Evolutionary conservation across 2,329 filamentous ascomycete genomes (phyloP).

Genomic region (Fusarium sp.): DNA sequence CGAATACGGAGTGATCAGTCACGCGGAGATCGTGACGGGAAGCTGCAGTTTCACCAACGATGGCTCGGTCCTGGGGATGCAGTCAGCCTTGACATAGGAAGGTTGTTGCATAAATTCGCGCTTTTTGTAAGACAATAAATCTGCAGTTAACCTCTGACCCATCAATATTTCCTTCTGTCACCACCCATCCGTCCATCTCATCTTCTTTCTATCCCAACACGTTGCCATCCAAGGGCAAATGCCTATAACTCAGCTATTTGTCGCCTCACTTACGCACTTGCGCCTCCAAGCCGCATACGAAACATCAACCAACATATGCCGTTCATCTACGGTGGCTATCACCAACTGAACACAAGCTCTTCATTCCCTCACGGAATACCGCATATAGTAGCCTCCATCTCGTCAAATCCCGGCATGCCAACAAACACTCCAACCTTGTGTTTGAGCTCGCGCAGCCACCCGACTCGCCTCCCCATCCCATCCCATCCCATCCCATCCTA

Average conservation of each 20-base stretch:
- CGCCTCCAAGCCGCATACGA: too few relatives aligned
- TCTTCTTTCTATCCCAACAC: neutral
- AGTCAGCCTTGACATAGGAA: constrained; percentile 20
- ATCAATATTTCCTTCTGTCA: neutral
- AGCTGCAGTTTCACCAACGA: constrained; percentile 33
- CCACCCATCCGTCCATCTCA: neutral
- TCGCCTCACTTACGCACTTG: neutral
- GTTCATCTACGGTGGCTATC: too few relatives aligned
- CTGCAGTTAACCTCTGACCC: neutral
- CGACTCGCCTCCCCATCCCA: constrained; percentile 3
- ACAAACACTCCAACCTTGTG: constrained; percentile 9
- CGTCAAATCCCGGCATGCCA: neutral
- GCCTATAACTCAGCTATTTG: neutral
- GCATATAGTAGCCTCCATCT: neutral
- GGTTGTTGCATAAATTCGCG: neutral
- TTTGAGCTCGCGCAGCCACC: constrained; percentile 32
- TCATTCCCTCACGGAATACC: neutral
- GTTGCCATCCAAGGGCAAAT: neutral
- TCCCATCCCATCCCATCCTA: neutral
- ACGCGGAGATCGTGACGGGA: constrained; percentile 20
- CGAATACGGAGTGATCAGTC: neutral
- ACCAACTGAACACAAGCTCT: too few relatives aligned
- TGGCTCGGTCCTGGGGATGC: constrained; percentile 27
- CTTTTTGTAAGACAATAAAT: neutral
- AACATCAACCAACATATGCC: too few relatives aligned